Evolutionary conservation across 108 stramenopile genomes (phyloP), one percentile per base, ranked within the genome.

Genomic region (Cyclotella distinguenda): DNA sequence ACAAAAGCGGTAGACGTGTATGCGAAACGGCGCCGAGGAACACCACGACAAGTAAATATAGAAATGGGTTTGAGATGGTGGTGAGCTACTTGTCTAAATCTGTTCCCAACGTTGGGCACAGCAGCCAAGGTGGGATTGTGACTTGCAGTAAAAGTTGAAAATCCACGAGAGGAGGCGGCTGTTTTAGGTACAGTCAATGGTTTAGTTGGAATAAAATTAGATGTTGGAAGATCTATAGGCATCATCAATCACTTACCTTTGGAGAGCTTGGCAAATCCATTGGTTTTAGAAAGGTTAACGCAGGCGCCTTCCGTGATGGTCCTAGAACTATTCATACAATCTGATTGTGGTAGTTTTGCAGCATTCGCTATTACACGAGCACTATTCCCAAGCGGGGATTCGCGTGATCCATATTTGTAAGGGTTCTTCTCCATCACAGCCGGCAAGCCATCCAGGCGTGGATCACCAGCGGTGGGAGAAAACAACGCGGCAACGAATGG

Each of bases 401-500:
- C 30, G 19, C 42, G 30, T 34, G 28, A 40, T 23, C 64, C 70
- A 63, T 65, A 81, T 39, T 26, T 51, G 49, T 71, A 88, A 10
- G 87, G 84, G 52, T 88, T 82, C 63, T 84, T 73, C 54, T 88
- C 87, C 25, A 86, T 57, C 26, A 70, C 56, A 6, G 71, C 78
- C 6, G 83, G 84, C 38, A 86, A 40, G 42, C 55, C 57, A 36
- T 48, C 51, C 22, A 80, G 57, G 21, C 84, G 67, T 11, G 77
- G 72, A 40, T 88, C 87, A 22, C 30, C 19, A 26, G 36, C 40
- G 15, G 64, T 48, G 1, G 93, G 93, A 49, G 78, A 68, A 79
- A 86, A 94, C 21, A 87, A 65, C 18, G 88, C 90, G 18, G 88
- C 77, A 47, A 85, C 75, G 30, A 81, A 66, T 0, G 79, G 75